Base-by-base conservation (phyloP, 371 early-diverging fungal genomes). In the Saksenaea oblongispora region DNA sequence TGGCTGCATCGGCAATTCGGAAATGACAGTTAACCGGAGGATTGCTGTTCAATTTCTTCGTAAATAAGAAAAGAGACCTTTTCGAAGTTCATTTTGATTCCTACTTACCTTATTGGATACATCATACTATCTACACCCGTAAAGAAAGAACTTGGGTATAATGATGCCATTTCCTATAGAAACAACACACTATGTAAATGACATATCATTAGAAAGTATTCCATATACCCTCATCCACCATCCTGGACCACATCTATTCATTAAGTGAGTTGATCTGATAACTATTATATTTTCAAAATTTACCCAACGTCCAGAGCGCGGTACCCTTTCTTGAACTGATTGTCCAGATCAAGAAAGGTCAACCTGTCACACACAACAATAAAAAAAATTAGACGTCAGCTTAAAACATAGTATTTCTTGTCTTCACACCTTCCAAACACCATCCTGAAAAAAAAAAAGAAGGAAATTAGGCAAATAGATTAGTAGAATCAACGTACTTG, bases 1-100 rank as follows among this genome's bases (percentile, higher is more conserved):
- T 66, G 3, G 70, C 51, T 10, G 67, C 54, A 62, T 76, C 73
- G 26, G 61, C 61, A 5, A 74, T 55, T 22, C 69, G 65, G 14
- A 72, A 69, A 64, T 80, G 81, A 63, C 74, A 78, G 55, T 80
- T 80, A 47, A 44, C 63, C 17, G 78, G 81, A 8, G 74, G 70
- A 26, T 63, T 41, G 51, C 72, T 80, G 37, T 55, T 18, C 4
- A 2, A 37, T n/a, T 34, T 36, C 13, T 15, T 10, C 13, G 3
- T 5, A 47, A 36, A 44, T 4, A 60, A 17, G 28, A 47, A 44
- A n/a, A 15, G n/a, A 31, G 27, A 18, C 26, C 24, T n/a, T 22
- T 58, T n/a, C 34, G 37, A 41, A 31, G n/a, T 31, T 53, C 9
- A 51, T 27, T 14, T 42, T 44, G 15, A 28, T 14, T 4, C 4